Evolutionary conservation across 1,284 basidiomycete genomes (phyloP).

Genomic region (Baeospora myosura): DNA sequence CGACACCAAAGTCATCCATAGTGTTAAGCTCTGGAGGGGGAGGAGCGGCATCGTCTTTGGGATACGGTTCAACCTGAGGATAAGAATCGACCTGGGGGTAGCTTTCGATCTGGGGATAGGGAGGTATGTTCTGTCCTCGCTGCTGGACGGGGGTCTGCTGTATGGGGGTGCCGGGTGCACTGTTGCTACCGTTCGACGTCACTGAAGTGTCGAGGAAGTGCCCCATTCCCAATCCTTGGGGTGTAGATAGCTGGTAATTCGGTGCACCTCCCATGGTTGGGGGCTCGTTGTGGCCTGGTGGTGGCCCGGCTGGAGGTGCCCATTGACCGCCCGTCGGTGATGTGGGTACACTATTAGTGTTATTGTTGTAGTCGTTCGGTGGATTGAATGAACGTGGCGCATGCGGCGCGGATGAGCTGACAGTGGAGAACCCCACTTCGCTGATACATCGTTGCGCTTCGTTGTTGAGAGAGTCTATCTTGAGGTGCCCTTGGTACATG

Average conservation of each 20-base stretch:
- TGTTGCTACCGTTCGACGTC: conserved; percentile 4
- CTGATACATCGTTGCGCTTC: conserved; percentile 58
- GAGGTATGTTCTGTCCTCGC: too few species aligned
- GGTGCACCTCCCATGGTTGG: conserved; percentile 6
- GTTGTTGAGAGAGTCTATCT: conserved; percentile 51
- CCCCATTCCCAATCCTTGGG: conserved; percentile 18
- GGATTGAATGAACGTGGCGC: conserved; percentile 8
- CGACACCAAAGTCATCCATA: conserved; percentile 36
- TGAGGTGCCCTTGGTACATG: conserved; percentile 61
- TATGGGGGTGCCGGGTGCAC: not conserved
- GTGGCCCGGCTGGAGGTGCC: conserved; percentile 1
- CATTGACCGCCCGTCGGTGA: not conserved
- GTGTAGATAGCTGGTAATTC: conserved; percentile 13
- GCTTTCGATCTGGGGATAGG: conserved; percentile 3
- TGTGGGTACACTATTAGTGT: conserved; percentile 6
- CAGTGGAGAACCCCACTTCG: conserved; percentile 48
- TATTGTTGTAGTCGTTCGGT: too few species aligned
- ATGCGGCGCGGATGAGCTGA: conserved; percentile 25
- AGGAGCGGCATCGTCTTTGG: not conserved
- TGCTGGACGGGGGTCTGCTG: conserved; percentile 11
- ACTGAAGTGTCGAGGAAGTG: conserved; percentile 20
- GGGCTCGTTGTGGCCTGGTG: conserved; percentile 8
- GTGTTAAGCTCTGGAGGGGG: conserved; percentile 11
- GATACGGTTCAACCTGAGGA: too few species aligned
- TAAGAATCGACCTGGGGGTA: too few species aligned